Percentiles rank a stretch among this genome's conserved stretches.
Conservation (phyloP, 257 asterid species). For the Jasminum sambac region DNA sequence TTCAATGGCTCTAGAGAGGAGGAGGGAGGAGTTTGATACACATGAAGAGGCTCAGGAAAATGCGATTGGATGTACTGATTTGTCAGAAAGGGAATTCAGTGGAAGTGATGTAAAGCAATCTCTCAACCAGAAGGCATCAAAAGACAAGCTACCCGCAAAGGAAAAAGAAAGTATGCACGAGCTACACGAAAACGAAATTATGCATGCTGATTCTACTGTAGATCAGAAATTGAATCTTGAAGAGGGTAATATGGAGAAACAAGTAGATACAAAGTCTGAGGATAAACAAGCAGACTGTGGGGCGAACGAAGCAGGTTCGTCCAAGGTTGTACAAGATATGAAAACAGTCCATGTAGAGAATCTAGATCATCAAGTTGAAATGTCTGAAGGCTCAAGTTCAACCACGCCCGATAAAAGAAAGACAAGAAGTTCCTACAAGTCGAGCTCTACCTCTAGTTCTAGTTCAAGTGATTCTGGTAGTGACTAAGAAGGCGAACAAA, state of each 20-base stretch:
- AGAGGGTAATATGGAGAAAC: constrained; percentile 33
- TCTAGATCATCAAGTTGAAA: constrained; percentile 28
- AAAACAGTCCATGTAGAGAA: constrained; percentile 27
- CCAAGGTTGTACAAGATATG: constrained; percentile 22
- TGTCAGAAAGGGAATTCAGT: constrained; percentile 30
- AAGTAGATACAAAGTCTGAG: constrained; percentile 26
- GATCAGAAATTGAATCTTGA: constrained; percentile 24
- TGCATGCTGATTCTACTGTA: constrained; percentile 13
- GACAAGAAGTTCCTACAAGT: constrained; percentile 37
- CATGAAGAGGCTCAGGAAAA: constrained; percentile 33
- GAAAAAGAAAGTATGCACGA: constrained; percentile 23
- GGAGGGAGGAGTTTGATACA: constrained; percentile 29
- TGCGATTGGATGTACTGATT: constrained; percentile 29
- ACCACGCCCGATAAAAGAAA: constrained; percentile 30
- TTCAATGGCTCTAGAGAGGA: constrained; percentile 22
- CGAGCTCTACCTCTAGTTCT: constrained; percentile 60
- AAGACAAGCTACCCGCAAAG: constrained; percentile 12
- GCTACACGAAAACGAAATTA: too few relatives aligned
- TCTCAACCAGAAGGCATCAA: constrained; percentile 25
- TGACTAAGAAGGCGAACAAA: constrained; percentile 33
- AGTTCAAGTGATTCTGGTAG: constrained; percentile 60
- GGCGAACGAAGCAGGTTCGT: constrained; percentile 30
- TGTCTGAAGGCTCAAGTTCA: constrained; percentile 29
- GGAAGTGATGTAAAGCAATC: constrained; percentile 33
- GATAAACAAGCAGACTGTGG: constrained; percentile 29